phyloP scores from a whole-genome alignment of 306 rosid species.

The Rosa chinensis region DNA sequence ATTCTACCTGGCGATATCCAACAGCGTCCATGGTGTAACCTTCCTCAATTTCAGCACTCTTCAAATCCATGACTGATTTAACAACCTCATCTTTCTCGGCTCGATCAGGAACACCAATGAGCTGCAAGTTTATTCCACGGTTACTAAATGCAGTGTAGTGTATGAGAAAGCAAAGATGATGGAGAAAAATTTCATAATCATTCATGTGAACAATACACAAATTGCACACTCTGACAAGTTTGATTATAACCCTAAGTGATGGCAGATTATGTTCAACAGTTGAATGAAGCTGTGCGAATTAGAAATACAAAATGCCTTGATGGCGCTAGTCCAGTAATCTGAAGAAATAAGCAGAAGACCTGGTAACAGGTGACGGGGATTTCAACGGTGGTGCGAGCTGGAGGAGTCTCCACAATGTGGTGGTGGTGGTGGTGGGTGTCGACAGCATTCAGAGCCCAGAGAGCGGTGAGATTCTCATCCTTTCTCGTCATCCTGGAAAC shows the following conservation, averaged over 20 bases:
- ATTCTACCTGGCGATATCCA: conserved; percentile 70
- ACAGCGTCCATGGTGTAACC: conserved; percentile 78
- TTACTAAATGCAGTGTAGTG: conserved; percentile 27
- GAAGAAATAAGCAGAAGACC: conserved; percentile 42
- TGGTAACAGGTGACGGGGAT: conserved; percentile 85
- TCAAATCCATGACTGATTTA: conserved; percentile 84
- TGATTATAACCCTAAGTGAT: background rate
- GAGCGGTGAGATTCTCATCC: conserved; percentile 31
- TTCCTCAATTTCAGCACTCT: conserved; percentile 80
- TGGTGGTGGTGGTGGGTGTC: conserved; percentile 43
- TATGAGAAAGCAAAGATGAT: conserved; percentile 1
- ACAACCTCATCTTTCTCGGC: conserved; percentile 99
- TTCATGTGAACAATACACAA: background rate
- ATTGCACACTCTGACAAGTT: background rate
- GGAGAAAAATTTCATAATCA: conserved; percentile 15
- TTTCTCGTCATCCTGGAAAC: conserved; percentile 36
- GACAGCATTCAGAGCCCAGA: conserved; percentile 56
- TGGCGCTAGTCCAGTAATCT: background rate
- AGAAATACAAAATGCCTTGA: background rate
- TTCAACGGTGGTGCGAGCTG: conserved; percentile 46
- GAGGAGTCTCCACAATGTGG: conserved; percentile 41
- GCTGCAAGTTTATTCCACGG: conserved; percentile 48
- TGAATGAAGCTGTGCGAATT: background rate
- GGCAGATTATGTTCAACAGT: background rate
- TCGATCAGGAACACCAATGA: conserved; percentile 75